Evolutionary conservation across 495 filamentous ascomycete species (phyloP).

Genomic region (Symbiotaphrina buchneri): DNA sequence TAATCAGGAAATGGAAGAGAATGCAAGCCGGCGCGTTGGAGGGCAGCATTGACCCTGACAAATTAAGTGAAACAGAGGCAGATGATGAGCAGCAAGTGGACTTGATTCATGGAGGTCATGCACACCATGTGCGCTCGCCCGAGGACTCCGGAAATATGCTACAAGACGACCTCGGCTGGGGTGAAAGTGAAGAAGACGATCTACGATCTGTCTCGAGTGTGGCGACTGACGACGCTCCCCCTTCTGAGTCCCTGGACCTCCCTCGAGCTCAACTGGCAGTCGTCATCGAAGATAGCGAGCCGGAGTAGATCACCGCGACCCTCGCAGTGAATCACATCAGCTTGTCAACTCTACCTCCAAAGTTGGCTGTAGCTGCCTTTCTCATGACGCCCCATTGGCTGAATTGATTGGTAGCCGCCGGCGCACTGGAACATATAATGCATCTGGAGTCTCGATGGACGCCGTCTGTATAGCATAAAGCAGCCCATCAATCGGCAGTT

Average conservation of each 20-base stretch:
- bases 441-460: too few relatives aligned
- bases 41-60: not conserved
- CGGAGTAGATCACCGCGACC: too few relatives aligned
- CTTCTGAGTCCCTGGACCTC: conserved; percentile 13
- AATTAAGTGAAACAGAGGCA: conserved; percentile 4
- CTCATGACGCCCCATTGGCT: too few relatives aligned
- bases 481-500: too few relatives aligned
- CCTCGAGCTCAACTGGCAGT: conserved; percentile 11
- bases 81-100: conserved; percentile 8
- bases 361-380: too few relatives aligned
- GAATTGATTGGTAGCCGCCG: too few relatives aligned
- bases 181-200: conserved; percentile 12
- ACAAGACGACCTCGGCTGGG: not conserved
- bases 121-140: not conserved
- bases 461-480: too few relatives aligned
- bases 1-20: conserved; percentile 31
- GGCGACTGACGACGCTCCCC: too few relatives aligned
- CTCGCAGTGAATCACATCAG: too few relatives aligned
- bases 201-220: conserved; percentile 7
- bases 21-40: conserved; percentile 6
- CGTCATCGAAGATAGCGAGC: conserved; percentile 42
- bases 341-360: too few relatives aligned
- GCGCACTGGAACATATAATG: too few relatives aligned
- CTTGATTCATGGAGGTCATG: not conserved
- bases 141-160: too few relatives aligned